A percentile compares a stretch with the other conserved stretches of the same genome.
Evolutionary conservation across 495 filamentous ascomycete genomes (phyloP).

Genomic region (Daldinia bambusicola): DNA sequence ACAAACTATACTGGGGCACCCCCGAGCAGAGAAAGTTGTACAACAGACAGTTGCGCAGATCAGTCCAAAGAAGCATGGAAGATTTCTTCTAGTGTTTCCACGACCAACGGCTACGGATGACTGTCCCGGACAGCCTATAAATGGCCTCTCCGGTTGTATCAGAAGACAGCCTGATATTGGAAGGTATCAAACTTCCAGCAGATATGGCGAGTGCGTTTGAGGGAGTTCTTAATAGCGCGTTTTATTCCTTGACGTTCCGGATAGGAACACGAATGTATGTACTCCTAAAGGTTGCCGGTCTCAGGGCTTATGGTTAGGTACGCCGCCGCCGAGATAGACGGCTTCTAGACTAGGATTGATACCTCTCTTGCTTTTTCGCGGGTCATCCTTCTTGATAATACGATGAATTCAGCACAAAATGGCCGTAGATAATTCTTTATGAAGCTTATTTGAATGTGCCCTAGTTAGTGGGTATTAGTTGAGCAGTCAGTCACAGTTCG

Average conservation of each 20-base stretch:
- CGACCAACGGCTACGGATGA: not conserved
- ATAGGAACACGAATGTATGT: conserved; percentile 8
- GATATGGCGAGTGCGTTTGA: conserved; percentile 28
- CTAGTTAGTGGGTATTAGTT: not conserved
- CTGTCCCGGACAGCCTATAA: conserved; percentile 1
- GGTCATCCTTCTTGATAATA: conserved; percentile 11
- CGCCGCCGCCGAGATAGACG: conserved; percentile 22
- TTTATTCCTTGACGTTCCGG: conserved; percentile 21
- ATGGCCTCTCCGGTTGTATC: conserved; percentile 16
- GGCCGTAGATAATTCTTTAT: not conserved
- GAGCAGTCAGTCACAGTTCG: too few species aligned
- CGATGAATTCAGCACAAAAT: conserved; percentile 22
- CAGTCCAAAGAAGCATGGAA: conserved; percentile 67
- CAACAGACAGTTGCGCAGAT: conserved; percentile 77
- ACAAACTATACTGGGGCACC: conserved; percentile 87
- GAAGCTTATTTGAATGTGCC: not conserved
- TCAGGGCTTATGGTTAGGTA: conserved; percentile 27
- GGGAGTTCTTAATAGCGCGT: conserved; percentile 7
- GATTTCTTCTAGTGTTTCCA: conserved; percentile 44
- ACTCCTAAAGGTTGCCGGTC: conserved; percentile 11
- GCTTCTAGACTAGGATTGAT: conserved; percentile 44
- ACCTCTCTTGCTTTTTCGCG: conserved; percentile 41
- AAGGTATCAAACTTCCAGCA: conserved; percentile 3
- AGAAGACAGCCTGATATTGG: not conserved
- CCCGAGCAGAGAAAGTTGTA: conserved; percentile 83